phyloP scores from a whole-genome alignment of 495 filamentous ascomycete genomes.

The Beverwykella pulmonaria region DNA sequence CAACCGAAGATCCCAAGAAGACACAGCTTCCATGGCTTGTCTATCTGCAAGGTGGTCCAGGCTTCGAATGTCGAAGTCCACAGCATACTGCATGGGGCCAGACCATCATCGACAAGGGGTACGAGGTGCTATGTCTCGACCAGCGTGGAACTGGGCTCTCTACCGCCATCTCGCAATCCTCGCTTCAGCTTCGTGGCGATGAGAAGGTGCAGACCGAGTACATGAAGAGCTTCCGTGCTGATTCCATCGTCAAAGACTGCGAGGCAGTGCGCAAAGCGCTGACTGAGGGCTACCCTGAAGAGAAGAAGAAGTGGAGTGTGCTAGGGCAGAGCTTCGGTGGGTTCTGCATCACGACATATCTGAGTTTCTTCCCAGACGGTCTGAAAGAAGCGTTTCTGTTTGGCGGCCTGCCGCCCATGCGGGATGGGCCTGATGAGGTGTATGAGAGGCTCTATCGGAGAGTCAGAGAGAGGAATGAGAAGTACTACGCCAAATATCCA shows the following conservation, averaged over 20 bases:
- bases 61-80: slow-evolving; percentile 71
- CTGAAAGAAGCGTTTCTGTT: slow-evolving; percentile 80
- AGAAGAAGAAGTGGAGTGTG: slow-evolving; percentile 75
- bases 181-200: slow-evolving; percentile 65
- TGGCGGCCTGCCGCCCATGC: slow-evolving; percentile 79
- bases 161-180: slow-evolving; percentile 71
- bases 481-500: slow-evolving; percentile 83
- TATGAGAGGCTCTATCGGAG: slow-evolving; percentile 73
- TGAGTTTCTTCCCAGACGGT: slow-evolving; percentile 76
- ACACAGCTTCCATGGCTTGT: slow-evolving; percentile 58
- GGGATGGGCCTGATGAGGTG: slow-evolving; percentile 69
- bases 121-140: slow-evolving; percentile 82
- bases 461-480: slow-evolving; percentile 65
- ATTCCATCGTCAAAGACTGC: slow-evolving; percentile 82
- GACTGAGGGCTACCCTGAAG: slow-evolving; percentile 67
- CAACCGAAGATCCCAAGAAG: slow-evolving; percentile 49
- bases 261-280: slow-evolving; percentile 80
- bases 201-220: slow-evolving; percentile 72
- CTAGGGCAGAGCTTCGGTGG: slow-evolving; percentile 93
- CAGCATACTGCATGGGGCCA: slow-evolving; percentile 69
- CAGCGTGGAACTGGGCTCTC: slow-evolving; percentile 88
- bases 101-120: slow-evolving; percentile 75
- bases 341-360: slow-evolving; percentile 78
- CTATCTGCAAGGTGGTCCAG: slow-evolving; percentile 65
- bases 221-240: slow-evolving; percentile 83